Evolutionary conservation across 2,329 filamentous ascomycete genomes (phyloP), one percentile per base, ranked within the genome.

Genomic region (Neoscytalidium dimidiatum): DNA sequence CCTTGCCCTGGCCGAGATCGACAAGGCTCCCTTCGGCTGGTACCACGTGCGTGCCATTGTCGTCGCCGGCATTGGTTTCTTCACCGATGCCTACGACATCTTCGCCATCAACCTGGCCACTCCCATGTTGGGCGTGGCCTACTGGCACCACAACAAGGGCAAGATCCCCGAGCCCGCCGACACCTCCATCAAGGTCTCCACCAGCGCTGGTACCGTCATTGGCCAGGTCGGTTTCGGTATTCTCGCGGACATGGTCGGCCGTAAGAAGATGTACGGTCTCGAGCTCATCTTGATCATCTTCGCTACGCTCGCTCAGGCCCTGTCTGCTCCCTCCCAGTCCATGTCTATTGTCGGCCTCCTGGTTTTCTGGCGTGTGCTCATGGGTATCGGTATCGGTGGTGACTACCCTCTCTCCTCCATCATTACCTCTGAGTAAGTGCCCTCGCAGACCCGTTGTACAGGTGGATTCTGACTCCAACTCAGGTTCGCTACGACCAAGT

Each of bases 61-160:
- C 28, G 91, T 95, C 28, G 91, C 91, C 35, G 92, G 92, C 72
- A 90, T 94, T 65, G 92, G 91, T 72, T 96, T 96, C 87, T 95
- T 95, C 80, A 94, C 92, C 14, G 92, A 95, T 75, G 90, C 90
- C 17, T 94, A 94, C 78, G 74, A 76, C 60, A 74, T 78, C 33
- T 95, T 95, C 77, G 88, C 89, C 73, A 89, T 90, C 70, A 90
- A 88, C 68, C 81, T 92, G 73, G 81, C 90, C 68, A 92, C 90
- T 29, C 83, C 85, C 67, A 92, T 92, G 89, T 77, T 92, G 64
- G 92, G 91, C 46, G 87, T 94, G 56, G 91, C 93, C 69, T 94
- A 90, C 82, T 93, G 85, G 75, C 84, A 84, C 52, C 74, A 77
- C 75, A 69, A 68, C 35, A 33, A 33, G n/a, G 75, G 75, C 19